Evolutionary conservation across 2,329 filamentous ascomycete genomes (phyloP).

Genomic region (Sphaerulina populicola): DNA sequence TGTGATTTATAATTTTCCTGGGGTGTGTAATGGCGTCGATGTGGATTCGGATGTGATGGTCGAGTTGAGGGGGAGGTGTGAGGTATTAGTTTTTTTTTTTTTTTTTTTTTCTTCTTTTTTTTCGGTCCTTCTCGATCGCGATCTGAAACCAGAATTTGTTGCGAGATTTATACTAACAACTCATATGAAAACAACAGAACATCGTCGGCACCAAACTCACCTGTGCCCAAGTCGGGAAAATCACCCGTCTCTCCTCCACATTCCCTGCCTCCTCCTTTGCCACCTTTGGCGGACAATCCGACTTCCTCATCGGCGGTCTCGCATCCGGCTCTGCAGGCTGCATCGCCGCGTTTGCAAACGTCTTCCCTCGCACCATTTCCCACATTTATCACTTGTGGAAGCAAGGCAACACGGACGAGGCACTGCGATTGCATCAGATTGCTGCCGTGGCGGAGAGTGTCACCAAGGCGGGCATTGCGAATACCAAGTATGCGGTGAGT

Average conservation of each 20-base stretch:
- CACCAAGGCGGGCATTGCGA: constrained; percentile 56
- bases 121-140: too few relatives aligned
- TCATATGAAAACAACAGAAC: constrained; percentile 34
- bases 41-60: constrained; percentile 59
- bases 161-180: not conserved
- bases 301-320: constrained; percentile 56
- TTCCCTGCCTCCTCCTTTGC: constrained; percentile 51
- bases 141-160: not conserved
- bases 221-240: constrained; percentile 66
- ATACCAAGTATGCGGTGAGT: constrained; percentile 56
- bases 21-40: constrained; percentile 58
- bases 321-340: constrained; percentile 48
- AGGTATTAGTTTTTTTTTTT: not conserved
- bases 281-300: constrained; percentile 63
- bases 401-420: constrained; percentile 48
- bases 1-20: constrained; percentile 66
- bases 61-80: constrained; percentile 45
- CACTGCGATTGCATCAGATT: constrained; percentile 49
- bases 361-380: constrained; percentile 46
- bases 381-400: constrained; percentile 52
- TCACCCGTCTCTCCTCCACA: constrained; percentile 52
- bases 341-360: constrained; percentile 51
- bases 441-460: constrained; percentile 55
- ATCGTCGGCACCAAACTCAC: constrained; percentile 65
- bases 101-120: too few relatives aligned